Conservation (phyloP, 2,329 filamentous ascomycete genomes). For the Cladobotryum mycophilum region DNA sequence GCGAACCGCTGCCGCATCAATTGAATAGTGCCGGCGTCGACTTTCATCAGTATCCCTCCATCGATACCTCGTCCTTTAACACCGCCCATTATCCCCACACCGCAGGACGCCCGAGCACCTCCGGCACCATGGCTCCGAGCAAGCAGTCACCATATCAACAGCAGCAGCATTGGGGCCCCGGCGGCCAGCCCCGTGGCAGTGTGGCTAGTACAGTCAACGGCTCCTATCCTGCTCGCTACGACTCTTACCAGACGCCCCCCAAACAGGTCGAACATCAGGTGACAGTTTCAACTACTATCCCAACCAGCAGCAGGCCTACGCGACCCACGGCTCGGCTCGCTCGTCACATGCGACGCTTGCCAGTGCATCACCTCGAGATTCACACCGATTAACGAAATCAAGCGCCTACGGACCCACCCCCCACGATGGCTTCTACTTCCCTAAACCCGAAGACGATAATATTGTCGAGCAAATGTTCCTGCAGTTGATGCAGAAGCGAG, state of each 20-base stretch:
- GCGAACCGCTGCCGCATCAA: slow-evolving; percentile 75
- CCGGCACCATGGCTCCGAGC: slow-evolving; percentile 65
- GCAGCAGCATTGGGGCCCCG: slow-evolving; percentile 28
- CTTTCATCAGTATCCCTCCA: slow-evolving; percentile 82
- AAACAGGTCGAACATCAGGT: slow-evolving; percentile 45
- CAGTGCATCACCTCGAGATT: slow-evolving; percentile 43
- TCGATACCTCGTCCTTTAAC: slow-evolving; percentile 48
- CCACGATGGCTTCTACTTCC: slow-evolving; percentile 54
- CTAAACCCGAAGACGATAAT: slow-evolving; percentile 71
- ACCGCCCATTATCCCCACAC: slow-evolving; percentile 48
- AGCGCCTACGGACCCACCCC: slow-evolving; percentile 29
- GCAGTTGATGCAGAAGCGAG: slow-evolving; percentile 92
- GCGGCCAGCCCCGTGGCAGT: slow-evolving; percentile 39
- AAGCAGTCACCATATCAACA: slow-evolving; percentile 72
- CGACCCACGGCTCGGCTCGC: slow-evolving; percentile 19
- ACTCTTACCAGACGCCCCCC: slow-evolving; percentile 54
- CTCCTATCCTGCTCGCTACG: slow-evolving; percentile 54
- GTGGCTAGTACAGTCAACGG: slow-evolving; percentile 45
- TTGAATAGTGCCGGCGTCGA: slow-evolving; percentile 71
- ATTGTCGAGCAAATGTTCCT: slow-evolving; percentile 88
- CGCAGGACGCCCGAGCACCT: slow-evolving; percentile 44
- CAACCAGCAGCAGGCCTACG: slow-evolving; percentile 33
- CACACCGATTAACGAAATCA: slow-evolving; percentile 51
- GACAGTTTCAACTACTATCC: slow-evolving; percentile 51
- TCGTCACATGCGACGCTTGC: slow-evolving; percentile 37